A percentile compares a stretch with the other conserved stretches of the same genome.
Evolutionary conservation across 352 stramenopile species (phyloP).

Genomic region (Thalassiosira livingstoniorum): DNA sequence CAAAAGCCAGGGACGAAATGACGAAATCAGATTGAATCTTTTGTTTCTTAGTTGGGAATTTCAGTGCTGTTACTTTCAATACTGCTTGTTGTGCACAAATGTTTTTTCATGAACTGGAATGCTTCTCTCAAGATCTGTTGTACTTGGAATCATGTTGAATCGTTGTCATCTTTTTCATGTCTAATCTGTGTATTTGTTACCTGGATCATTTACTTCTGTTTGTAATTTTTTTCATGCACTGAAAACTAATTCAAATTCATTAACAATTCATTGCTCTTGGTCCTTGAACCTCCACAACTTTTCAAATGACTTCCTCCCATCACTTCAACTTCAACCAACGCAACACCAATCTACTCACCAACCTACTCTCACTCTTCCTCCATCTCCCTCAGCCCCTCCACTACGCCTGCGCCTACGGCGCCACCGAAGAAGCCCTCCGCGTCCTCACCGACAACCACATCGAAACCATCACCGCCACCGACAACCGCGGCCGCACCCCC

Average conservation of each 20-base stretch:
- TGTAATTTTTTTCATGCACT: background rate
- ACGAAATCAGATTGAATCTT: no score
- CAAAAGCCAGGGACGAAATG: no score
- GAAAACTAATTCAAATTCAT: background rate
- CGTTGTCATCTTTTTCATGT: no score
- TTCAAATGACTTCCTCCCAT: background rate
- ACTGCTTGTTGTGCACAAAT: no score
- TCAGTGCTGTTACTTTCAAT: no score
- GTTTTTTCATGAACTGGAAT: no score
- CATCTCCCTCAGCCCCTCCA: conserved; percentile 60
- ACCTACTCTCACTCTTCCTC: conserved; percentile 10
- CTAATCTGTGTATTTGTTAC: background rate
- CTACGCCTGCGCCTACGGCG: conserved; percentile 82
- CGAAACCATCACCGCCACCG: conserved; percentile 61
- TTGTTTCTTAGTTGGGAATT: no score
- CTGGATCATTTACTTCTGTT: background rate
- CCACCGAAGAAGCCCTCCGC: conserved; percentile 67
- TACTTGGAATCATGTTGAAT: no score
- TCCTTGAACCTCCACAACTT: background rate
- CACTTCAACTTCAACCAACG: background rate
- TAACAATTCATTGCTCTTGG: background rate
- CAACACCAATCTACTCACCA: background rate
- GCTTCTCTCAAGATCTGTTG: no score
- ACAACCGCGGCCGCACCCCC: conserved; percentile 65
- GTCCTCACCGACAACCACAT: conserved; percentile 70